Conservation (phyloP, 148 eudicot species). For the Rhododendron vialii region DNA sequence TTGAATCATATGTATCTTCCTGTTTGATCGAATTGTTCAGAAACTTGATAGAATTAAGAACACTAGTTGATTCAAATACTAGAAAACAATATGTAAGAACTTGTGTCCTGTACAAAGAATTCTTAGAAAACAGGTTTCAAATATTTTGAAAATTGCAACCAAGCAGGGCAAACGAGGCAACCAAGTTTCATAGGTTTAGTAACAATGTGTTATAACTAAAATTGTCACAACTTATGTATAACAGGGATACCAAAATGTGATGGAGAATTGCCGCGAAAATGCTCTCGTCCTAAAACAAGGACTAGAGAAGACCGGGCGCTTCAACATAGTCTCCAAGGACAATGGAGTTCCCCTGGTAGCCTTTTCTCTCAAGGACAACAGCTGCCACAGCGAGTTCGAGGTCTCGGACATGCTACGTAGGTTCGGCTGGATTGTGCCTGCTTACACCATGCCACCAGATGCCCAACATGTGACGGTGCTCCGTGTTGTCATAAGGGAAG, state of each 20-base stretch:
- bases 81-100: not conserved
- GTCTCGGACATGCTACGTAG: conserved; percentile 9
- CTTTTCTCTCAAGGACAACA: conserved; percentile 12
- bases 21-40: not conserved
- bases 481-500: conserved; percentile 16
- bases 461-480: conserved; percentile 15
- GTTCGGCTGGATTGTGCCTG: conserved; percentile 18
- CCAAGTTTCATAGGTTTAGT: not conserved
- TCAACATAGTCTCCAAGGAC: conserved; percentile 25
- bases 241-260: conserved; percentile 11
- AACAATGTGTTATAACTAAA: not conserved
- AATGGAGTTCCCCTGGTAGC: conserved; percentile 13
- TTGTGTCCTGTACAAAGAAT: not conserved
- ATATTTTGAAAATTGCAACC: not conserved
- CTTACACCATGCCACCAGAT: conserved; percentile 15
- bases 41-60: not conserved
- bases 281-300: conserved; percentile 12
- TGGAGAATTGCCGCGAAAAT: conserved; percentile 10
- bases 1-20: not conserved
- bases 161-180: not conserved
- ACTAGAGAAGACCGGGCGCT: conserved; percentile 16
- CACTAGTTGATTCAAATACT: not conserved
- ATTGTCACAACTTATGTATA: not conserved
- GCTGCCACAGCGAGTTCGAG: conserved; percentile 8
- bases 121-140: not conserved